Percentiles rank a stretch among this genome's conserved stretches.
Conservation (phyloP, 441 rosid genomes). For the Adansonia gregorii region DNA sequence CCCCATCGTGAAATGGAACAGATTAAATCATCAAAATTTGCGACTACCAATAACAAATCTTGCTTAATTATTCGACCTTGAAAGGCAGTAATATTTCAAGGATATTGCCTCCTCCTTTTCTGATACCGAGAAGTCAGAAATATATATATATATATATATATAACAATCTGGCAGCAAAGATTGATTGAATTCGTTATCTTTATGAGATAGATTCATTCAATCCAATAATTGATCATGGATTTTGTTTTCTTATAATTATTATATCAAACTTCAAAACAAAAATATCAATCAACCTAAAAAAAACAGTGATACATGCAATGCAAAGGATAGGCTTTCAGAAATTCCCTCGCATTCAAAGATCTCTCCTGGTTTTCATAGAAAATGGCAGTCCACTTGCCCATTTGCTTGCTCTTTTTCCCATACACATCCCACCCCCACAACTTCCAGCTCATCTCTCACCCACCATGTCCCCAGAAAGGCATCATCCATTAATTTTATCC, state of each 20-base stretch:
- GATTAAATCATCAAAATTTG: neutral
- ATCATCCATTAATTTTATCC: neutral
- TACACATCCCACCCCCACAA: neutral
- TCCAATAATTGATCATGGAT: constrained; percentile 27
- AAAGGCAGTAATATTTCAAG: no score
- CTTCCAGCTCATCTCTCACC: neutral
- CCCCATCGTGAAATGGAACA: no score
- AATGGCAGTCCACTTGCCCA: neutral
- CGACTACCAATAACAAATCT: neutral
- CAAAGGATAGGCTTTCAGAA: neutral
- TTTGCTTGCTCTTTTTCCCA: neutral
- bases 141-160: neutral
- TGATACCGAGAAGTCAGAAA: neutral
- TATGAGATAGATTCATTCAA: neutral
- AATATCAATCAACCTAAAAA: neutral
- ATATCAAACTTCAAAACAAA: neutral
- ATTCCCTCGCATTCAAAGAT: neutral
- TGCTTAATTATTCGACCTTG: neutral
- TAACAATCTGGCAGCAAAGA: neutral
- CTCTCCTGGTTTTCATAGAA: neutral
- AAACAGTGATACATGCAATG: no score
- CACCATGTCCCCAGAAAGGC: neutral
- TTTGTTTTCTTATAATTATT: neutral
- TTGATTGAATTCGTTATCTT: neutral
- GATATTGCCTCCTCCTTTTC: neutral